Percentiles rank a stretch among this genome's conserved stretches.
Conservation (phyloP, 1,284 basidiomycete genomes). For the Sporisorium exsertum region DNA sequence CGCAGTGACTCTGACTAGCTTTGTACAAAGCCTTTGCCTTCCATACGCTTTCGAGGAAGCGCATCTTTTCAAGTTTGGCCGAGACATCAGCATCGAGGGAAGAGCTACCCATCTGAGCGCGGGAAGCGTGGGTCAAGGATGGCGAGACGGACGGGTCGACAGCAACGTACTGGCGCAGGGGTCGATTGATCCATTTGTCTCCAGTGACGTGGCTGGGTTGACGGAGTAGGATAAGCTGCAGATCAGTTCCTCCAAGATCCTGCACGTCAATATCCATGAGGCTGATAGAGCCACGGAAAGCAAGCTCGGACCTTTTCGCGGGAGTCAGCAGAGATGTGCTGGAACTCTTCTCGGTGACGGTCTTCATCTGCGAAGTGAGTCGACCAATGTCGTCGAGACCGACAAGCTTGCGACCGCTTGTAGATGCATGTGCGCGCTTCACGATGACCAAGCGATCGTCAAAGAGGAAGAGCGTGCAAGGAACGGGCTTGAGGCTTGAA, state of each 20-base stretch:
- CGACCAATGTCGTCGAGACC: constrained; percentile 87
- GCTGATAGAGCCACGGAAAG: constrained; percentile 86
- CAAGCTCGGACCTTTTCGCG: constrained; percentile 81
- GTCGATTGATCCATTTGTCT: constrained; percentile 54
- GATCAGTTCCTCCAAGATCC: constrained; percentile 74
- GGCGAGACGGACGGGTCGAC: constrained; percentile 31
- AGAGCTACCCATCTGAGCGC: constrained; percentile 10
- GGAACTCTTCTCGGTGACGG: constrained; percentile 66
- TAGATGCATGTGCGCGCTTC: constrained; percentile 82
- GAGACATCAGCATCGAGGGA: constrained; percentile 39
- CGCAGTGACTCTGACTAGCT: constrained; percentile 43
- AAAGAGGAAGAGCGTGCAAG: constrained; percentile 92
- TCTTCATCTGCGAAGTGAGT: constrained; percentile 72
- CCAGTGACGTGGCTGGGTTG: constrained; percentile 50
- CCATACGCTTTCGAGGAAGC: constrained; percentile 67
- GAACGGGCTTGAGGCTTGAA: constrained; percentile 71
- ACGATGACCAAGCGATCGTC: constrained; percentile 92
- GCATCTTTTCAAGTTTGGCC: constrained; percentile 58
- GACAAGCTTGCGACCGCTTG: constrained; percentile 79
- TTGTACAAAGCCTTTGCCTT: constrained; percentile 64
- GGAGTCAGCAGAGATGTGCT: constrained; percentile 58
- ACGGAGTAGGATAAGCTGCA: constrained; percentile 76
- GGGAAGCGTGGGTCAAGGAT: constrained; percentile 14
- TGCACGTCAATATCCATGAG: constrained; percentile 81
- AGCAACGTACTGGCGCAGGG: constrained; percentile 57